Evolutionary conservation across 805 yeast genomes (phyloP), one percentile per base, ranked within the genome.

Genomic region (Teunomyces stri): DNA sequence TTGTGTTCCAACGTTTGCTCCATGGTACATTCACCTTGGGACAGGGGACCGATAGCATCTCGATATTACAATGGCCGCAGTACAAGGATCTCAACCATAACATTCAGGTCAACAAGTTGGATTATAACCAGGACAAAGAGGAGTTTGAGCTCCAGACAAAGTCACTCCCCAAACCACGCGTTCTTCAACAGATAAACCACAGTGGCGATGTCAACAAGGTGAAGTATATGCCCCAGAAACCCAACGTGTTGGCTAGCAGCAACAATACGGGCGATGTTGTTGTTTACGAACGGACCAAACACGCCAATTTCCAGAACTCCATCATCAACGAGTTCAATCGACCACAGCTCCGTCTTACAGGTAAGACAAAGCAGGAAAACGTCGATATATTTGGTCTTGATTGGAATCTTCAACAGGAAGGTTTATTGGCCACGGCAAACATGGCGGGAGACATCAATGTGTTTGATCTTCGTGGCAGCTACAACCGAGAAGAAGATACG

Each of bases 231-330:
- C 96, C 96, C 0, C 92, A 86, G 54, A 91, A 91, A 57, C 94
- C 94, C 1, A 94, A 90, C 58, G 59, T 91, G 4, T 74, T 91
- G 4, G 89, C 91, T 1, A 78, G 89, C 15, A 80, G 83, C 7
- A 81, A 87, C 37, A 80, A 85, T 36, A 62, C 68, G 28, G 97
- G 97, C 1, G 70, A 76, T 11, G 70, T 85, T 10, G 80, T 76
- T 44, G 66, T 91, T 3, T 88, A 84, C 64, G 96, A 91, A 63
- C 75, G 94, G 55, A 90, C 97, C 0, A 89, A 88, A 61, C 96
- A 89, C 62, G 59, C 74, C 13, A 69, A 64, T 45, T 63, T 69
- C 48, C 60, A 61, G 40, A 65, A 57, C 37, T 52, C 57, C 27
- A 45, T 60, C 36, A 55, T 53, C 20, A 65, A 60, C 44, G 64